phyloP scores from a whole-genome alignment of 2,329 filamentous ascomycete genomes.

The Mycogone perniciosa region DNA sequence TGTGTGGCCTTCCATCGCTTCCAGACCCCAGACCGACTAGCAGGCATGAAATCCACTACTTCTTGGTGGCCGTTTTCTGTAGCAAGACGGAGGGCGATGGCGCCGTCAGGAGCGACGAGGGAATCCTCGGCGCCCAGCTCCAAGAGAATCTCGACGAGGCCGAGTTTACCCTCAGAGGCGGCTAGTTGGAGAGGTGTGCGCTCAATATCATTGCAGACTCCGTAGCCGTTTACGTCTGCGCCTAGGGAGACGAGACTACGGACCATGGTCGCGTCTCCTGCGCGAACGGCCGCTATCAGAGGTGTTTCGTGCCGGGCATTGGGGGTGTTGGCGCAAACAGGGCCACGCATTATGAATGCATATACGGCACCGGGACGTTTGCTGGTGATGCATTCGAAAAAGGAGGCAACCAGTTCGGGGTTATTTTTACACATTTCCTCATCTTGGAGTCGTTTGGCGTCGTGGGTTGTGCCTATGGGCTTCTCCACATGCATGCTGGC shows the following conservation, averaged over 20 bases:
- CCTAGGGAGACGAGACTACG: background rate
- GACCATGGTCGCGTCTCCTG: constrained; percentile 2
- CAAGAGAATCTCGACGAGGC: too few species aligned
- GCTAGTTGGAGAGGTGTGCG: too few species aligned
- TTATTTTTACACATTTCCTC: background rate
- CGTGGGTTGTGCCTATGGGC: background rate
- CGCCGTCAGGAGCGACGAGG: too few species aligned
- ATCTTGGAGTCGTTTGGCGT: background rate
- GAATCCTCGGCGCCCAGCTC: too few species aligned
- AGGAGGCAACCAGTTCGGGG: background rate
- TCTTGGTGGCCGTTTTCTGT: too few species aligned
- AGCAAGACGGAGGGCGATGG: too few species aligned
- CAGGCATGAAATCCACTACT: too few species aligned
- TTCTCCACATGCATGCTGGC: background rate
- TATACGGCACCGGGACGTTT: background rate
- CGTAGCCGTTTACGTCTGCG: too few species aligned
- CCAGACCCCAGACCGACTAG: too few species aligned
- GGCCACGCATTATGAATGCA: background rate
- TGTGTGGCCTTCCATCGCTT: too few species aligned
- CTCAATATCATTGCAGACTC: background rate
- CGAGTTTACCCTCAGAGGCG: too few species aligned
- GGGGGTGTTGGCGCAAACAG: background rate
- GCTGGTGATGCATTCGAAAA: background rate
- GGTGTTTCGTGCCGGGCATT: constrained; percentile 4
- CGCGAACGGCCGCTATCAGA: constrained; percentile 1